Evolutionary conservation across 129 eudicot genomes (phyloP).

Genomic region (Flaveria brownii): DNA sequence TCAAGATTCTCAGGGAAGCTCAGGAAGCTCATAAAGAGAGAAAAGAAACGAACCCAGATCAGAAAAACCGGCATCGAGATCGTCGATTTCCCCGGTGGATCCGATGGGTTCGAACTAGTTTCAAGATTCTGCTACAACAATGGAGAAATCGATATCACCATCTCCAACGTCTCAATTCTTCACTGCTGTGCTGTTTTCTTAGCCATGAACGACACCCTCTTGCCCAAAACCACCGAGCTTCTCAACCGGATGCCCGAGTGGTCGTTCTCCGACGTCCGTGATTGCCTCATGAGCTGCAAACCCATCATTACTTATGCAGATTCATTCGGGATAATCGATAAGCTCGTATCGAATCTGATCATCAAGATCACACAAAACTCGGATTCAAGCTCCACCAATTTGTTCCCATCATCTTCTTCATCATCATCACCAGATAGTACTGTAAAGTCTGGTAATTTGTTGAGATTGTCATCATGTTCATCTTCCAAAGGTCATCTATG

Average conservation of each 20-base stretch:
- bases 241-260: conserved; percentile 59
- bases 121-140: conserved; percentile 81
- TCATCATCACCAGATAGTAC: conserved; percentile 65
- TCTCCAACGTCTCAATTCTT: conserved; percentile 58
- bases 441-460: conserved; percentile 29
- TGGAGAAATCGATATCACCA: conserved; percentile 45
- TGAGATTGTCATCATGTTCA: conserved; percentile 36
- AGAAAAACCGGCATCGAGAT: conserved; percentile 51
- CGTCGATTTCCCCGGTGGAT: conserved; percentile 76
- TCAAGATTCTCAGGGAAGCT: conserved; percentile 65
- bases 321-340: conserved; percentile 62
- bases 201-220: conserved; percentile 69
- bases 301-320: conserved; percentile 53
- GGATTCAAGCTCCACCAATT: conserved; percentile 41
- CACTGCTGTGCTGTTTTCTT: conserved; percentile 73
- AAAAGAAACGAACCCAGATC: conserved; percentile 56
- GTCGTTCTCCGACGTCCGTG: conserved; percentile 56
- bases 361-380: conserved; percentile 70
- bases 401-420: conserved; percentile 50
- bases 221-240: conserved; percentile 54
- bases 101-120: conserved; percentile 71
- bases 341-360: conserved; percentile 53
- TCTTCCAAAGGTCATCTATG: conserved; percentile 46
- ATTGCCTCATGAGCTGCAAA: conserved; percentile 53
- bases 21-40: conserved; percentile 65